These are phyloP conservation scores for Fistulina hepatica DNA, from an alignment of 1,284 basidiomycete species.

Conservation along the genomic window DNA sequence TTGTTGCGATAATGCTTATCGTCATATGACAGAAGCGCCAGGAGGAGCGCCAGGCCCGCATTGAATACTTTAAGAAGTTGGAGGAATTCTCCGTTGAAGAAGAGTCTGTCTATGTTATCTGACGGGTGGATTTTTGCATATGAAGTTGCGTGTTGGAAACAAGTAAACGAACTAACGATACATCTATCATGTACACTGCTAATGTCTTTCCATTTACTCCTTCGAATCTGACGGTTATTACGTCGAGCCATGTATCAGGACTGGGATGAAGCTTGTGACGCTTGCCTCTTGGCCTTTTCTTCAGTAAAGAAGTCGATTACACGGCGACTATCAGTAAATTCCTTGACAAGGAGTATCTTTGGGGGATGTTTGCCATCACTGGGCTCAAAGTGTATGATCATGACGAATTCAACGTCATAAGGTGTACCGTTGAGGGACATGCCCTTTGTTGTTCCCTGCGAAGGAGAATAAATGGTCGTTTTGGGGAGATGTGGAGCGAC, in stretches of 20 bases:
- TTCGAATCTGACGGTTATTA: not conserved
- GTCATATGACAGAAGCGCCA: conserved; percentile 27
- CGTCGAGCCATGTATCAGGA: not conserved
- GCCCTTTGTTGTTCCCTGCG: not conserved
- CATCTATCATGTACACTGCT: not conserved
- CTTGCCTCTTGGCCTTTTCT: not conserved
- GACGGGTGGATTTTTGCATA: conserved; percentile 19
- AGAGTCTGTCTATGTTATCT: conserved; percentile 52
- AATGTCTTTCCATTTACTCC: not conserved
- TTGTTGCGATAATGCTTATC: conserved; percentile 4
- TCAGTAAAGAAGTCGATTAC: not conserved
- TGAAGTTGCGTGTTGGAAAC: conserved; percentile 19
- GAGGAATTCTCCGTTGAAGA: conserved; percentile 42
- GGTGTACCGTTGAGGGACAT: not conserved
- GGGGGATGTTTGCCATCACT: not conserved
- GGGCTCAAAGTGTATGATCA: not conserved
- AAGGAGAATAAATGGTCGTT: not conserved
- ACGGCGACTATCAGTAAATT: not conserved
- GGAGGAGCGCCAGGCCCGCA: conserved; percentile 36
- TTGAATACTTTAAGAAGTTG: conserved; percentile 45
- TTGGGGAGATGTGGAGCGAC: not conserved
- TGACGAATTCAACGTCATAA: not conserved
- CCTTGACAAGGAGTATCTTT: not conserved
- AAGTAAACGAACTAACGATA: not conserved
- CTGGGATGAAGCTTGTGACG: not conserved